Evolutionary conservation across 169 alveolate genomes (phyloP).

Genomic region (Eimeria necatrix): DNA sequence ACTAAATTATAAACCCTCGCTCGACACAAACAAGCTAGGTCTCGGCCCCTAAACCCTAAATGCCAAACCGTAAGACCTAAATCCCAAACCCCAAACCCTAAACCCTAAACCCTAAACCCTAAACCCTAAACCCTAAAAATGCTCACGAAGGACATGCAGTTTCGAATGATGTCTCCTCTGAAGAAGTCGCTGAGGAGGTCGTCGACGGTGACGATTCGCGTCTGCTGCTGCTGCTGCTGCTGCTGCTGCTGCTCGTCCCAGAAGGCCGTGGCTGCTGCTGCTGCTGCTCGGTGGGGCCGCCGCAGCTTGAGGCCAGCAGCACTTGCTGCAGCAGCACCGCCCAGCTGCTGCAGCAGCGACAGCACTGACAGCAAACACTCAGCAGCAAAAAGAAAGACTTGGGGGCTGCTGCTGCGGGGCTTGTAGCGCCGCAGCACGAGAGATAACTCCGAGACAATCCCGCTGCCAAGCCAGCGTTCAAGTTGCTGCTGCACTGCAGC

Average conservation of each 20-base stretch:
- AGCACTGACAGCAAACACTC: conserved; percentile 38
- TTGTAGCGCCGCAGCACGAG: conserved; percentile 34
- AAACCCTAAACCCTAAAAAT: neutral
- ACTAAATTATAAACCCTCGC: neutral
- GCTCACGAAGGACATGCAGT: conserved; percentile 58
- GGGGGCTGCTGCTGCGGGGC: neutral
- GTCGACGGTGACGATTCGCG: conserved; percentile 44
- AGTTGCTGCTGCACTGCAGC: conserved; percentile 72
- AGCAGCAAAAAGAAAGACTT: conserved; percentile 64
- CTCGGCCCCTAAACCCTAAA: neutral
- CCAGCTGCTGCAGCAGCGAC: conserved; percentile 50
- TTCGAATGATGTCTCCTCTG: conserved; percentile 59
- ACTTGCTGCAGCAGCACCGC: conserved; percentile 29
- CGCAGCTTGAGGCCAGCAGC: neutral
- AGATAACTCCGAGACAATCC: conserved; percentile 46
- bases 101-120: conserved; percentile 24
- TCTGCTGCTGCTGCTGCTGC: neutral
- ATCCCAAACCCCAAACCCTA: no score
- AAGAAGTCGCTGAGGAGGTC: conserved; percentile 65
- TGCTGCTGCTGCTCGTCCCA: conserved; percentile 30
- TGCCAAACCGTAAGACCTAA: no score
- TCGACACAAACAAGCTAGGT: neutral
- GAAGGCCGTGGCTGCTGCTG: conserved; percentile 23
- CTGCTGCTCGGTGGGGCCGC: neutral
- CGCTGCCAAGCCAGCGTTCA: conserved; percentile 60